Conservation (phyloP, 306 rosid genomes). For the Hippophae rhamnoides region DNA sequence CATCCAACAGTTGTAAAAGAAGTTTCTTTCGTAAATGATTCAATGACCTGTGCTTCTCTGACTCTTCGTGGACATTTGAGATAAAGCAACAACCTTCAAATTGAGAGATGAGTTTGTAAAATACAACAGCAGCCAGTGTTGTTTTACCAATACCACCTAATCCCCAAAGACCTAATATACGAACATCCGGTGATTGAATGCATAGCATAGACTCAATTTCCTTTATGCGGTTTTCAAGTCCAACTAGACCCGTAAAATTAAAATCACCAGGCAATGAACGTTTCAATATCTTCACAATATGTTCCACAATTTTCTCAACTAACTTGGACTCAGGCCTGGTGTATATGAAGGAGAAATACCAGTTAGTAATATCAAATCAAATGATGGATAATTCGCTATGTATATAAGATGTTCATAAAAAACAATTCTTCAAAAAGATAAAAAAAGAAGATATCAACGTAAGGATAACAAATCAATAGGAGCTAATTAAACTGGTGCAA, state of each 20-base stretch:
- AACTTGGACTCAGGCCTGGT: background rate
- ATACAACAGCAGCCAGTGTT: background rate
- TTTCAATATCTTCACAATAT: background rate
- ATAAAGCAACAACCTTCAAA: background rate
- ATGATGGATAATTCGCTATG: background rate
- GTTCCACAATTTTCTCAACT: background rate
- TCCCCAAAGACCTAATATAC: conserved; percentile 5
- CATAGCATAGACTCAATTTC: background rate
- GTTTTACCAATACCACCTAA: background rate
- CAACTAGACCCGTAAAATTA: background rate
- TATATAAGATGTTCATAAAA: no score
- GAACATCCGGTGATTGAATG: background rate
- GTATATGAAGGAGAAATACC: background rate
- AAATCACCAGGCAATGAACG: background rate
- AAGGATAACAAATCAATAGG: no score
- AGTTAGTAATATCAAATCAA: background rate
- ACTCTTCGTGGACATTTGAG: background rate
- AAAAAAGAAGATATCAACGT: no score
- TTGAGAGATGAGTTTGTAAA: background rate
- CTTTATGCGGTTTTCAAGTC: background rate
- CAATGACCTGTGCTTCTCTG: background rate
- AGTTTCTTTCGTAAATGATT: background rate
- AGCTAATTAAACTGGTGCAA: no score
- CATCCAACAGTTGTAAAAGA: background rate
- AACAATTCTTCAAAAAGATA: no score